A percentile compares a stretch with the other conserved stretches of the same genome.
Conservation (phyloP, 352 stramenopile species). For the Pythium aphanidermatum region DNA sequence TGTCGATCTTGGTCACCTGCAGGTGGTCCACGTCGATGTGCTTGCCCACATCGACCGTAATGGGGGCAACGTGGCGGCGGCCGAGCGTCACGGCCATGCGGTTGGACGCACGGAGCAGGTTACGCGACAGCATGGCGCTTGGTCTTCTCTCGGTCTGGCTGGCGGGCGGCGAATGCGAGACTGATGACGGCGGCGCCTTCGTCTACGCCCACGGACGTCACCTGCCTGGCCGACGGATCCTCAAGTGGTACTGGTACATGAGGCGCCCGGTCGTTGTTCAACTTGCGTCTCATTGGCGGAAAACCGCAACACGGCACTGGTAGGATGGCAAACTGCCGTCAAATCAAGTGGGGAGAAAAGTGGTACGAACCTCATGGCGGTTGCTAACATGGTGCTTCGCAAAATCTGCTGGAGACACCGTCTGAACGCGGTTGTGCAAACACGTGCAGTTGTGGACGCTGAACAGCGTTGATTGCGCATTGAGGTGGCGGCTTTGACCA, state of each 20-base stretch:
- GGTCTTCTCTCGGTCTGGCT: too few species aligned
- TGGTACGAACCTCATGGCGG: neutral
- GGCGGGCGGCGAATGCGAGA: too few species aligned
- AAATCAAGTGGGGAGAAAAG: neutral
- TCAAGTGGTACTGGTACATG: neutral
- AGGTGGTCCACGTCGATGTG: constrained; percentile 33
- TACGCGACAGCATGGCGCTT: constrained; percentile 12
- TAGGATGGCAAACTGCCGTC: neutral
- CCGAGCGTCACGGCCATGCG: constrained; percentile 1
- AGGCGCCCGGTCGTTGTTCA: constrained; percentile 14
- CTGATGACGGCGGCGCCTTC: neutral
- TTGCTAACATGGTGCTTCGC: too few species aligned
- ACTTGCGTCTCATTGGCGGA: constrained; percentile 9
- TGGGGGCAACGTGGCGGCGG: constrained; percentile 8
- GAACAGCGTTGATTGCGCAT: too few species aligned
- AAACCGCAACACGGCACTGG: neutral
- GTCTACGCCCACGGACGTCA: neutral
- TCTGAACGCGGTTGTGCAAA: too few species aligned
- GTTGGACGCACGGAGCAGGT: constrained; percentile 1
- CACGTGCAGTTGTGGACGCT: too few species aligned
- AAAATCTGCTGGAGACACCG: too few species aligned
- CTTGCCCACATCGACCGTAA: constrained; percentile 28
- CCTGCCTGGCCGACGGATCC: constrained; percentile 5
- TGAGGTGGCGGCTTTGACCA: too few species aligned
- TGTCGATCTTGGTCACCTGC: constrained; percentile 34